phyloP scores from a whole-genome alignment of 306 rosid species.

The Hippophae rhamnoides region DNA sequence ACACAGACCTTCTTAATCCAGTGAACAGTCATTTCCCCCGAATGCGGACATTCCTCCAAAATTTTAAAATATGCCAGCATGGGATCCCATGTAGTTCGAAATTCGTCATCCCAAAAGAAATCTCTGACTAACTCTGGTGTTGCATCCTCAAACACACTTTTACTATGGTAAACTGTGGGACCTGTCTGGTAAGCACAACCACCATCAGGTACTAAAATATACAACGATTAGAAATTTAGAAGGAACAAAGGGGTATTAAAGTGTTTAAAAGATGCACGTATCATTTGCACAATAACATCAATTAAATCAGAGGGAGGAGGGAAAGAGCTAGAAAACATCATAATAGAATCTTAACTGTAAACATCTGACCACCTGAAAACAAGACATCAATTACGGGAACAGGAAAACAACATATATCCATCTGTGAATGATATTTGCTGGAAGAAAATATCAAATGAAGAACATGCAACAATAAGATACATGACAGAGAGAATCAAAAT shows the following conservation, averaged over 20 bases:
- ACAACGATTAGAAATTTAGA: background rate
- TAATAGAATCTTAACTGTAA: background rate
- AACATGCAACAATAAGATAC: background rate
- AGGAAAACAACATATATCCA: background rate
- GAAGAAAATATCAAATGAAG: constrained; percentile 1
- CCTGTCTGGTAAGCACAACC: constrained; percentile 55
- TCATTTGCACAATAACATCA: background rate
- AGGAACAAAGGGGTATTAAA: background rate
- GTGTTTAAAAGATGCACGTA: background rate
- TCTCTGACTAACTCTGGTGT: constrained; percentile 91
- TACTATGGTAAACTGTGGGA: constrained; percentile 75
- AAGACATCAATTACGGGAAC: background rate
- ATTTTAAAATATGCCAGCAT: constrained; percentile 68
- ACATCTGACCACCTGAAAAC: background rate
- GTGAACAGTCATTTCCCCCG: constrained; percentile 71
- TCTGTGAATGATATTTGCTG: background rate
- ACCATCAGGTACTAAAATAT: constrained; percentile 19
- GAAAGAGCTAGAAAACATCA: background rate
- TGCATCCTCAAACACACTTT: constrained; percentile 90
- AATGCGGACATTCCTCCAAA: constrained; percentile 71
- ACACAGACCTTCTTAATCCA: constrained; percentile 91
- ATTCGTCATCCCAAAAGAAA: constrained; percentile 99
- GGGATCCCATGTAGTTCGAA: constrained; percentile 91
- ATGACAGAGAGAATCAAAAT: background rate
- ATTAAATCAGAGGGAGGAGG: background rate